A percentile compares a stretch with the other conserved stretches of the same genome.
phyloP scores from a whole-genome alignment of 352 stramenopile species.

The Pythium grandisporangium region DNA sequence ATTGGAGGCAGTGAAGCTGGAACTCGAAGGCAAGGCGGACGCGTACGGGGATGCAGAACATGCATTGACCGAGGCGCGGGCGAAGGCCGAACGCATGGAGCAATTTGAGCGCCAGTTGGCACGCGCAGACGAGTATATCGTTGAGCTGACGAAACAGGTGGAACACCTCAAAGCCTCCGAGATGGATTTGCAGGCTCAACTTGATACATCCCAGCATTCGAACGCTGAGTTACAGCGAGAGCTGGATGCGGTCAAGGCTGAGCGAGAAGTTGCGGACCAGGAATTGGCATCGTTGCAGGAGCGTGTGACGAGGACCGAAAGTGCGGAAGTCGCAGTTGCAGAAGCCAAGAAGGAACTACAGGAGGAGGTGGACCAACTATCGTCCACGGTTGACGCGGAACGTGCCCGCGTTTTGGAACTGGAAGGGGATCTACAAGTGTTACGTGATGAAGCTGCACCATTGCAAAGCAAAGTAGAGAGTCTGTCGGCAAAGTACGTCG shows the following conservation, averaged over 20 bases:
- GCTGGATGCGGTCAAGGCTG: slow-evolving; percentile 19
- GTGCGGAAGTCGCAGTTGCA: too few species aligned
- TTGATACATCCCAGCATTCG: slow-evolving; percentile 6
- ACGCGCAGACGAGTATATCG: background rate
- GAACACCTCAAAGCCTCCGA: slow-evolving; percentile 11
- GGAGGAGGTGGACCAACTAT: slow-evolving; percentile 40
- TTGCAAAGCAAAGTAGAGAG: slow-evolving; percentile 41
- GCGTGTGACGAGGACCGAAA: too few species aligned
- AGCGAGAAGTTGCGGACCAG: slow-evolving; percentile 20
- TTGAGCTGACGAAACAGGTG: slow-evolving; percentile 4
- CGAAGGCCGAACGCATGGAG: slow-evolving; percentile 2
- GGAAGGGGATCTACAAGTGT: slow-evolving; percentile 33
- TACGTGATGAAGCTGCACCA: slow-evolving; percentile 22
- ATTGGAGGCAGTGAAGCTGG: slow-evolving; percentile 16
- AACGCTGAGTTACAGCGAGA: slow-evolving; percentile 21
- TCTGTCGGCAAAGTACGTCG: slow-evolving; percentile 55
- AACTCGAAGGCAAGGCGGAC: slow-evolving; percentile 19
- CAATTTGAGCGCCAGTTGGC: slow-evolving; percentile 5
- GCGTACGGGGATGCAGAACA: slow-evolving; percentile 19
- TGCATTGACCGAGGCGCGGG: slow-evolving; percentile 7
- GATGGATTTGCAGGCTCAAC: slow-evolving; percentile 1
- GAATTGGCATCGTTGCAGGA: slow-evolving; percentile 27
- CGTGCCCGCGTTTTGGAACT: slow-evolving; percentile 22
- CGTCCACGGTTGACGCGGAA: slow-evolving; percentile 29
- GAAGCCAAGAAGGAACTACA: slow-evolving; percentile 28